Conservation (phyloP, 257 asterid genomes). For the Primulina tabacum region DNA sequence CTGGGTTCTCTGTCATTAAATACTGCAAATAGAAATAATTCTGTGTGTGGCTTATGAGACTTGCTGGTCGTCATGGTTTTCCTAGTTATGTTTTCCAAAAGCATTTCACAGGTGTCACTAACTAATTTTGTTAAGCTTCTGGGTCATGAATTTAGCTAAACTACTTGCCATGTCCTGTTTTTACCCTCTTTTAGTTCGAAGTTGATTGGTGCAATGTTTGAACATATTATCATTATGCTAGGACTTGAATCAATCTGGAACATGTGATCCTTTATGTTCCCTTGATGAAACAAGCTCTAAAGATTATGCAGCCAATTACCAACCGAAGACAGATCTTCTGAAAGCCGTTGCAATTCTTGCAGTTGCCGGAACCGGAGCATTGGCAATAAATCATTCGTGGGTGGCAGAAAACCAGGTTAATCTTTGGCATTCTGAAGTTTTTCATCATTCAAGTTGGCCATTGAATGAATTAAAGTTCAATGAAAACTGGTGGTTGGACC, state of each 20-base stretch:
- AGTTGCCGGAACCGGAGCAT: conserved; percentile 77
- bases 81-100: background rate
- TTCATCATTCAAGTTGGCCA: conserved; percentile 16
- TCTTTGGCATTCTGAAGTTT: conserved; percentile 14
- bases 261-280: conserved; percentile 96
- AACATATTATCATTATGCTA: conserved; percentile 20
- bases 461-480: conserved; percentile 13
- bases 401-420: conserved; percentile 92
- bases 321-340: conserved; percentile 76
- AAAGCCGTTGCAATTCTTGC: conserved; percentile 87
- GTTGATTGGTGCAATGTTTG: conserved; percentile 10
- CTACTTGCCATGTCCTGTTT: background rate
- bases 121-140: background rate
- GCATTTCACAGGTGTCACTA: background rate
- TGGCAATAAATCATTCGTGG: conserved; percentile 95
- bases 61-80: conserved; percentile 3
- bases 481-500: conserved; percentile 20
- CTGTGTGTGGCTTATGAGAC: background rate
- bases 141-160: conserved; percentile 9
- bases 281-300: conserved; percentile 79
- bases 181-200: background rate
- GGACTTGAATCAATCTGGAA: conserved; percentile 56
- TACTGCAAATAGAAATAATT: background rate
- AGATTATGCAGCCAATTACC: conserved; percentile 61
- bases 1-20: background rate